A percentile compares a stretch with the other conserved stretches of the same genome.
phyloP scores from a whole-genome alignment of 202 grass and related monocot species.

The Schoenoplectus tabernaemontani region DNA sequence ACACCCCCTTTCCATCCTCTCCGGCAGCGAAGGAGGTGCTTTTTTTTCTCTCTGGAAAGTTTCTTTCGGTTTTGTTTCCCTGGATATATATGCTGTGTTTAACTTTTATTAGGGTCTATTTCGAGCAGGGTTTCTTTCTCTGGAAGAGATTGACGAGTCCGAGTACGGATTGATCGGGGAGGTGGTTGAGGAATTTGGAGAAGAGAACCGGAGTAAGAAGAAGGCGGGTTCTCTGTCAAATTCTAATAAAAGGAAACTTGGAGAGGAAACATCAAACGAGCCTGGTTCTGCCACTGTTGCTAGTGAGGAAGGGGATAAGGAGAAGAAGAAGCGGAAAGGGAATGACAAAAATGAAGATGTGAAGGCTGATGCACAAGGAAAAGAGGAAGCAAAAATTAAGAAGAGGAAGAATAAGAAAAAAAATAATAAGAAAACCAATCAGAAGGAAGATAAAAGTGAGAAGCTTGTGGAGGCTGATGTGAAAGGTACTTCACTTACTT shows the following conservation, averaged over 20 bases:
- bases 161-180: constrained; percentile 50
- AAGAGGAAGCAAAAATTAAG: constrained; percentile 18
- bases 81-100: background rate
- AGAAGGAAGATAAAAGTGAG: background rate
- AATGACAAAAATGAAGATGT: constrained; percentile 36
- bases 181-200: constrained; percentile 14
- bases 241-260: constrained; percentile 52
- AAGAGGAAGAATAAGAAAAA: constrained; percentile 22
- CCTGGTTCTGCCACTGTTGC: constrained; percentile 3
- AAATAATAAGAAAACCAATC: background rate
- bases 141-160: constrained; percentile 87
- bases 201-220: constrained; percentile 25
- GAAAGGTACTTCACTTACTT: constrained; percentile 36
- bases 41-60: background rate
- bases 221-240: constrained; percentile 16
- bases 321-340: constrained; percentile 16
- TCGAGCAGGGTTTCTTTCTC: constrained; percentile 62
- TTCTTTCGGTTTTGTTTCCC: background rate
- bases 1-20: constrained; percentile 58
- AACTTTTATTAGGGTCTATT: background rate
- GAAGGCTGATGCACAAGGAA: constrained; percentile 23
- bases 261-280: background rate
- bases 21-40: constrained; percentile 76
- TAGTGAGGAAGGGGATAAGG: background rate
- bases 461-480: constrained; percentile 3